phyloP scores from a whole-genome alignment of 2,329 filamentous ascomycete species.

The Ophiosphaerella korrae region DNA sequence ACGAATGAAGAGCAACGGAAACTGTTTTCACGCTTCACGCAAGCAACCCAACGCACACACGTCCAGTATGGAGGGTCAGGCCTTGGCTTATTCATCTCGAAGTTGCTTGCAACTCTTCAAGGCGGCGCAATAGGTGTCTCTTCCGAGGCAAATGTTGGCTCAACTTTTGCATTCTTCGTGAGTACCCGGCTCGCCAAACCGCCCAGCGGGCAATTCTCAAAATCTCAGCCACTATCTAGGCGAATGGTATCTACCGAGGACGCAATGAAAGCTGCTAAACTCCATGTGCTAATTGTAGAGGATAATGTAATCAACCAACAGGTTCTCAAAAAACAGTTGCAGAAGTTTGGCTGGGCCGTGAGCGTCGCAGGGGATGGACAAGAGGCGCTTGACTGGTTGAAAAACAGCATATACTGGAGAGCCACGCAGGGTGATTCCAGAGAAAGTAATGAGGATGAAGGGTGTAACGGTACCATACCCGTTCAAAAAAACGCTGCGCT shows the following conservation, averaged over 20 bases:
- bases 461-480: background rate
- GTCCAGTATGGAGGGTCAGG: constrained; percentile 50
- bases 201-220: constrained; percentile 5
- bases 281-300: constrained; percentile 41
- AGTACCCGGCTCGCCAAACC: constrained; percentile 24
- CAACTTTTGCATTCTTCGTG: constrained; percentile 52
- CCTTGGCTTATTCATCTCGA: constrained; percentile 51
- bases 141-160: constrained; percentile 39
- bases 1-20: constrained; percentile 43
- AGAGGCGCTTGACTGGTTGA: constrained; percentile 47
- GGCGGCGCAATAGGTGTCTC: constrained; percentile 52
- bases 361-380: constrained; percentile 46
- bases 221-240: constrained; percentile 8
- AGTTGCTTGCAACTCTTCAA: constrained; percentile 35
- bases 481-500: background rate
- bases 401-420: constrained; percentile 33
- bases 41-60: constrained; percentile 39
- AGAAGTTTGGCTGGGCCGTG: constrained; percentile 43
- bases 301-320: constrained; percentile 51
- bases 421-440: background rate
- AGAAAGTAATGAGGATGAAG: background rate
- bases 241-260: constrained; percentile 22
- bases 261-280: constrained; percentile 23
- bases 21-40: constrained; percentile 38
- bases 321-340: constrained; percentile 48